Percentiles rank a stretch among this genome's conserved stretches.
Conservation (phyloP, 352 stramenopile species). For the Globisporangium heterothallicum region DNA sequence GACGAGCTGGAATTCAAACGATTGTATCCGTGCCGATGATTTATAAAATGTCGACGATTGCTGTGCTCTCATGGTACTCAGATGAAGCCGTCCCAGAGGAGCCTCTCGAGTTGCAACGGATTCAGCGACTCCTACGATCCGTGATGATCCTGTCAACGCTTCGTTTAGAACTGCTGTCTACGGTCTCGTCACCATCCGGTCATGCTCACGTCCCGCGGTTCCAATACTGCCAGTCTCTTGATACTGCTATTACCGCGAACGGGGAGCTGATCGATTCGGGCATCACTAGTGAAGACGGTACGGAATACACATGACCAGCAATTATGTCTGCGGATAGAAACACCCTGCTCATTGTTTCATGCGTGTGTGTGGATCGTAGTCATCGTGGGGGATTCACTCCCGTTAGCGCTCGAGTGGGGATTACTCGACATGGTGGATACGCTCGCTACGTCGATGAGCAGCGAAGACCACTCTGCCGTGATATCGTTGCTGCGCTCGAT, state of each 20-base stretch:
- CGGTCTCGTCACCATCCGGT: conserved; percentile 19
- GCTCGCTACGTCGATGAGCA: conserved; percentile 76
- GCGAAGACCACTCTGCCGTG: conserved; percentile 68
- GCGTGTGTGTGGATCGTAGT: conserved; percentile 30
- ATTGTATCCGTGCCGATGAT: conserved; percentile 76
- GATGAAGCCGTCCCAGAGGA: conserved; percentile 49
- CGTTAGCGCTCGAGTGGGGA: conserved; percentile 66
- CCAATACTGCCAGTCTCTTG: conserved; percentile 72
- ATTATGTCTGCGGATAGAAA: too few relatives aligned
- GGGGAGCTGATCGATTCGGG: conserved; percentile 49
- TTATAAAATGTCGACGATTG: conserved; percentile 75
- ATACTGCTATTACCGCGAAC: conserved; percentile 68
- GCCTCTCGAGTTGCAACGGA: conserved; percentile 52
- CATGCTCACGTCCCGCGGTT: conserved; percentile 48
- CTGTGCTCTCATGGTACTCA: conserved; percentile 79
- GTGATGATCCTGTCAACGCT: conserved; percentile 61
- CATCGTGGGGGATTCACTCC: conserved; percentile 39
- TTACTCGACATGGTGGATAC: conserved; percentile 64
- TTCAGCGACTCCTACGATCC: conserved; percentile 63
- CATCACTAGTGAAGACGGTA: conserved; percentile 43
- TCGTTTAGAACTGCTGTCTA: conserved; percentile 39
- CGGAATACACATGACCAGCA: conserved; percentile 8
- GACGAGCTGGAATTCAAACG: conserved; percentile 56
- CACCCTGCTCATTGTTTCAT: too few relatives aligned
- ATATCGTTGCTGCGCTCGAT: conserved; percentile 54